A percentile compares a stretch with the other conserved stretches of the same genome.
phyloP scores from a whole-genome alignment of 345 rosid genomes.

The Toxicodendron radicans region DNA sequence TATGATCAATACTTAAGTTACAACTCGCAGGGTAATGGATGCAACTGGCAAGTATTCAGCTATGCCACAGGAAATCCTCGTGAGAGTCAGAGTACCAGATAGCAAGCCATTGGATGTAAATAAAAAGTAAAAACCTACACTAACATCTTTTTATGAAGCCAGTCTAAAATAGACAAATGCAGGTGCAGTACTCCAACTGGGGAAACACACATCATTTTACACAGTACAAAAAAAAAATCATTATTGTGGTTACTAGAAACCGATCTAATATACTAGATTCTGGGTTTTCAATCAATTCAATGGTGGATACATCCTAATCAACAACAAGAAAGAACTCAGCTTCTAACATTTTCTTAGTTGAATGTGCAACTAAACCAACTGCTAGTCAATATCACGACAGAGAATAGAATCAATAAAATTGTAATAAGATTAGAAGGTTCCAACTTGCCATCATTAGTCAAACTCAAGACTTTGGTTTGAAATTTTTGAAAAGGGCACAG shows the following conservation, averaged over 20 bases:
- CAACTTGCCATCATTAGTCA: neutral
- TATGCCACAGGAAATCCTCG: neutral
- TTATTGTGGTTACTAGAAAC: conserved; percentile 7
- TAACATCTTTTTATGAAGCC: neutral
- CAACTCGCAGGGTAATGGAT: neutral
- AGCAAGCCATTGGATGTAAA: neutral
- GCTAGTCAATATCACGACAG: neutral
- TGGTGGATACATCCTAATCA: conserved; percentile 5
- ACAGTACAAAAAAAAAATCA: neutral
- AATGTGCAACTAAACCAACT: neutral
- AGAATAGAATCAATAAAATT: neutral
- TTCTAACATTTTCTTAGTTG: conserved; percentile 1
- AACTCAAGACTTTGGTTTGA: neutral
- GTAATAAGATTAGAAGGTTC: neutral
- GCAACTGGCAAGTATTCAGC: neutral
- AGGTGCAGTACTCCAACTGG: neutral
- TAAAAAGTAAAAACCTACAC: neutral
- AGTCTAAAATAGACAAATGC: neutral
- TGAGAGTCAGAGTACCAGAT: neutral
- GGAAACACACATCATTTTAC: neutral
- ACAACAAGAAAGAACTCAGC: conserved; percentile 7
- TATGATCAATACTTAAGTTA: neutral
- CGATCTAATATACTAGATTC: conserved; percentile 4
- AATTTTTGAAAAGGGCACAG: neutral
- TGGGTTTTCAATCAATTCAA: neutral